These are phyloP conservation scores for Fistulifera solaris DNA, from an alignment of 108 stramenopile genomes.

Conservation along the genomic window DNA sequence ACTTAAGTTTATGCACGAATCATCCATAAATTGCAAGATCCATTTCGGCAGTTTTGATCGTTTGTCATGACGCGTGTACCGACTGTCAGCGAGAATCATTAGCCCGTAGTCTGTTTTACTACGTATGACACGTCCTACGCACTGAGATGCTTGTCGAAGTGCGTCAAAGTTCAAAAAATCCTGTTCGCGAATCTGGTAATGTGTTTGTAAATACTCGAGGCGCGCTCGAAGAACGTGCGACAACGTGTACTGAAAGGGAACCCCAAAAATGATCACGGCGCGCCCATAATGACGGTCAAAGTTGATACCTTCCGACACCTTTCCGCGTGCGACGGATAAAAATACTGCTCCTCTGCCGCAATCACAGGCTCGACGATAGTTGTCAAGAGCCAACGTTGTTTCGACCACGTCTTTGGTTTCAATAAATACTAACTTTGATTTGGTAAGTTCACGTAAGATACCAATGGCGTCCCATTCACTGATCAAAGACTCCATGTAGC, in stretches of 20 bases:
- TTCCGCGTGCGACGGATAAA: slow-evolving; percentile 96
- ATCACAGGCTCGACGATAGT: slow-evolving; percentile 96
- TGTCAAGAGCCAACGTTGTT: slow-evolving; percentile 95
- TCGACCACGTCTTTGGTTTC: slow-evolving; percentile 99
- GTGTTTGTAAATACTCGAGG: slow-evolving; percentile 90
- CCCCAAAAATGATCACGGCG: slow-evolving; percentile 96
- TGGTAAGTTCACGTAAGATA: slow-evolving; percentile 79
- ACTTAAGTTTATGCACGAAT: slow-evolving; percentile 85
- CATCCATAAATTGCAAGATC: slow-evolving; percentile 90
- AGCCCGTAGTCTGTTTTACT: slow-evolving; percentile 95
- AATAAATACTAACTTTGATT: slow-evolving; percentile 94
- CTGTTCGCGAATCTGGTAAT: slow-evolving; percentile 89
- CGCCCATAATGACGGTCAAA: slow-evolving; percentile 99
- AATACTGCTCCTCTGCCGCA: slow-evolving; percentile 97
- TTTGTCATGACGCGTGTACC: slow-evolving; percentile 94
- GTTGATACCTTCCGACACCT: slow-evolving; percentile 99
- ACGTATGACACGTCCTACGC: slow-evolving; percentile 92
- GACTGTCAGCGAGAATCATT: slow-evolving; percentile 90
- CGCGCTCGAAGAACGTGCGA: slow-evolving; percentile 91
- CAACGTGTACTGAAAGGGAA: slow-evolving; percentile 98
- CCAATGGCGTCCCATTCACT: slow-evolving; percentile 93
- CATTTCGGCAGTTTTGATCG: slow-evolving; percentile 94
- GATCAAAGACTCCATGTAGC: slow-evolving; percentile 95
- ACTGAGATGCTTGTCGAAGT: slow-evolving; percentile 87
- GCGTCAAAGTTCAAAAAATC: slow-evolving; percentile 98